Conservation (phyloP, 2,329 filamentous ascomycete genomes). For the Ophiostoma australiae region DNA sequence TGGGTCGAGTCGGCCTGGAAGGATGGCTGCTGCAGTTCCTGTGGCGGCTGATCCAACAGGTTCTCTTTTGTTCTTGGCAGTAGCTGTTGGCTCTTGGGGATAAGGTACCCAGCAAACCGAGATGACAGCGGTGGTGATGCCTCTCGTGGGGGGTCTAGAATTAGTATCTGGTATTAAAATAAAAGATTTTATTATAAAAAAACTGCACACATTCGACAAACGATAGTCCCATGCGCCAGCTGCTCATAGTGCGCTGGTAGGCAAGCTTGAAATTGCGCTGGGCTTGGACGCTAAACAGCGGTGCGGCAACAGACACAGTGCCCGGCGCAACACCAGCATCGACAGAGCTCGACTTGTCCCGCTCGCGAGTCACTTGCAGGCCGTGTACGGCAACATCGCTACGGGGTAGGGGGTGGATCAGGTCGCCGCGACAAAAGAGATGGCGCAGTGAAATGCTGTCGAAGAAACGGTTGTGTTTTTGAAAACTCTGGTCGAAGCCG, state of each 20-base stretch:
- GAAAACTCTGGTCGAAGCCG: conserved; percentile 25
- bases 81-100: conserved; percentile 12
- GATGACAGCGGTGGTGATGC: conserved; percentile 6
- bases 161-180: not conserved
- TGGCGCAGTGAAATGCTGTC: conserved; percentile 29
- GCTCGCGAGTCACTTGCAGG: conserved; percentile 27
- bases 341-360: conserved; percentile 22
- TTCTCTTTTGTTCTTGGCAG: conserved; percentile 3
- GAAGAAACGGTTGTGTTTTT: conserved; percentile 30
- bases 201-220: conserved; percentile 27
- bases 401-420: conserved; percentile 26
- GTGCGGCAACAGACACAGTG: conserved; percentile 20
- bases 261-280: conserved; percentile 29
- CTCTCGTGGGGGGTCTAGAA: not conserved
- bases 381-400: conserved; percentile 26
- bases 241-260: conserved; percentile 30
- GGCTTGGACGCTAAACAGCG: conserved; percentile 29
- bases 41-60: not conserved
- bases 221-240: conserved; percentile 30
- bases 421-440: conserved; percentile 28
- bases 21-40: conserved; percentile 19
- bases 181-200: not conserved
- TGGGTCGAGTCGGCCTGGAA: conserved; percentile 26
- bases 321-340: conserved; percentile 25
- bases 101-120: conserved; percentile 10